A percentile compares a stretch with the other conserved stretches of the same genome.
Conservation (phyloP, 805 yeast genomes). For the Metschnikowia shivogae region DNA sequence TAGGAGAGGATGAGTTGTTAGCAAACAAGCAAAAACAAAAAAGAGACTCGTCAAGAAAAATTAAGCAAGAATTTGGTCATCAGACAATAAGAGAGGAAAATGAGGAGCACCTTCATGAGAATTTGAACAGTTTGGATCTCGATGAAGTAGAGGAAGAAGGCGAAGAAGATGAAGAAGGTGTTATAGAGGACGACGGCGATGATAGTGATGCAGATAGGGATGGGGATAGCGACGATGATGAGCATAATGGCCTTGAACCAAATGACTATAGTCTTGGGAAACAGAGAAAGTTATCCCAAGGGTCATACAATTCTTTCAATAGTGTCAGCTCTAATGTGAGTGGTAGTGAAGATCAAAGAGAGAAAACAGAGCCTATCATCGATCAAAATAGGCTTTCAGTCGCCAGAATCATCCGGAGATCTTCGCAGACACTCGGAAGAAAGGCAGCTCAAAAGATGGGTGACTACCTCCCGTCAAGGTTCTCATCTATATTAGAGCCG, state of each 20-base stretch:
- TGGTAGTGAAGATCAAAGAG: slow-evolving; percentile 18
- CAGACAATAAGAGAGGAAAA: slow-evolving; percentile 25
- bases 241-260: slow-evolving; percentile 17
- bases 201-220: slow-evolving; percentile 26
- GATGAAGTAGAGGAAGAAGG: slow-evolving; percentile 20
- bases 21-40: slow-evolving; percentile 34
- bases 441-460: slow-evolving; percentile 87
- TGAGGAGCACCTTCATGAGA: slow-evolving; percentile 10
- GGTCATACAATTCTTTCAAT: slow-evolving; percentile 33
- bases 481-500: slow-evolving; percentile 82
- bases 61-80: slow-evolving; percentile 12
- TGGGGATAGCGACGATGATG: slow-evolving; percentile 22
- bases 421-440: slow-evolving; percentile 73
- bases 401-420: slow-evolving; percentile 69
- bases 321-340: slow-evolving; percentile 28
- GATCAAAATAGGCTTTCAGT: slow-evolving; percentile 69
- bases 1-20: slow-evolving; percentile 50
- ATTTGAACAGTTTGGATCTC: slow-evolving; percentile 11
- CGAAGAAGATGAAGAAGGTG: slow-evolving; percentile 22
- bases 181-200: slow-evolving; percentile 22
- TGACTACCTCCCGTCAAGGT: slow-evolving; percentile 74
- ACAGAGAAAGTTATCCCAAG: slow-evolving; percentile 37
- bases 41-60: slow-evolving; percentile 14
- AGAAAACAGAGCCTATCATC: slow-evolving; percentile 56
- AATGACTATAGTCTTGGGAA: slow-evolving; percentile 18